Base-by-base conservation (phyloP, 2,329 filamentous ascomycete genomes). In the Phaeosphaeria sp. region DNA sequence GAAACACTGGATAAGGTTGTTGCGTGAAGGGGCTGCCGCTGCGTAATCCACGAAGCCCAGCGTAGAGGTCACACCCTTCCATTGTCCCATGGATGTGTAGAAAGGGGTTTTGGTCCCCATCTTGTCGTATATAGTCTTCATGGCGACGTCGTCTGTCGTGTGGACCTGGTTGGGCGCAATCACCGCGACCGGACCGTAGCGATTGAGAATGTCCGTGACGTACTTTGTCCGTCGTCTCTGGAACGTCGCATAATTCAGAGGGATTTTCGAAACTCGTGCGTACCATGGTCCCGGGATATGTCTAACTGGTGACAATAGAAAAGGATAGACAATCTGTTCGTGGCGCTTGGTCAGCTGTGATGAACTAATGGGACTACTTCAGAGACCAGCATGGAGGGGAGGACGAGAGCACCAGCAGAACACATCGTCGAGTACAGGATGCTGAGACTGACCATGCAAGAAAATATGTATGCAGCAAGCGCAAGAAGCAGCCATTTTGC, bases 1-100 rank as follows among this genome's bases (percentile, higher is more conserved):
- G 53, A 56, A 56, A 18, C 53, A 56, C 47, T 56, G 53, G 6
- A 56, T 56, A 18, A 56, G 47, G 40, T 56, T 56, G 48, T 56
- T 56, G 15, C 53, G 53, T 42, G 53, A 56, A 24, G 53, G 53
- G 13, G 53, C 53, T 7, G 53, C 53, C 20, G 53, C 45, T 42
- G 47, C 27, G 40, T 56, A 56, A 27, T 56, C 42, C 48, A 56
- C 24, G 42, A 56, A 56, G 13, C 53, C 53, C 8, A 56, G 48
- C 6, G 53, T 56, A 15, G 53, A 56, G 13, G 42, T 51, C 11
- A 55, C 53, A 27, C 53, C 53, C 24, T 55, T 55, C 53, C 53
- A 56, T 13, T 40, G n/a, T 40, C 53, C 53, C 53, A 56, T 56
- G 8, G 53, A 56, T 15, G 53, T 18, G 30, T 56, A 56, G 20